Base-by-base conservation (phyloP, 2,329 filamentous ascomycete genomes). In the Alternaria metachromatica region DNA sequence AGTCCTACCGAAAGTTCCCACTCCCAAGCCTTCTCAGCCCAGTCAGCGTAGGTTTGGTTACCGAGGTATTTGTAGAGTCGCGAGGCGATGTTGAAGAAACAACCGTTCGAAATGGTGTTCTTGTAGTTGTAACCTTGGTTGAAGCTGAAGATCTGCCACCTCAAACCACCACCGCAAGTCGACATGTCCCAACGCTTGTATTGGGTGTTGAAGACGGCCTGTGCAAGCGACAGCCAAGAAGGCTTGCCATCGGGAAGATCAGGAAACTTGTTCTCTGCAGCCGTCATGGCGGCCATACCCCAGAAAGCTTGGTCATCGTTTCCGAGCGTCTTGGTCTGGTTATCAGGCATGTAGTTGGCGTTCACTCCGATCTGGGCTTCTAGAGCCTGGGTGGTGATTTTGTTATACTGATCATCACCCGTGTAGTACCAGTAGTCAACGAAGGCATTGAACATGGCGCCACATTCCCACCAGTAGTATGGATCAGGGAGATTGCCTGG, bases 81-180 rank as follows among this genome's bases (percentile, higher is more conserved):
- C 0, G 93, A 90, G 4, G 91, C 90, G 26, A 97, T 86, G 78
- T 95, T 91, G 80, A 96, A 94, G 79, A 96, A 89, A 28, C 89
- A 90, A 37, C 92, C 92, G 78, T 96, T 96, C 66, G 90, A 90
- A 70, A 94, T 88, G 21, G 89, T 87, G 81, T 95, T 95, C 80
- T 94, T 96, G 86, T 96, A 96, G 72, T 88, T 86, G 77, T 94
- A 90, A 18, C 93, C 93, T 30, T 77, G 90, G 78, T 96, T 95
- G 72, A 87, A 88, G 5, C 86, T 80, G 76, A 90, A 94, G 70
- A 97, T 94, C 82, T 97, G 93, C 92, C 92, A 95, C 58, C 87
- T 84, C 54, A 96, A 82, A 6, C 93, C 93, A 64, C 93, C 93
- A 26, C 84, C 86, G 73, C 93, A 96, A 30, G 82, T 80, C 0